Evolutionary conservation across 257 asterid species (phyloP).

Genomic region (Avicennia marina): DNA sequence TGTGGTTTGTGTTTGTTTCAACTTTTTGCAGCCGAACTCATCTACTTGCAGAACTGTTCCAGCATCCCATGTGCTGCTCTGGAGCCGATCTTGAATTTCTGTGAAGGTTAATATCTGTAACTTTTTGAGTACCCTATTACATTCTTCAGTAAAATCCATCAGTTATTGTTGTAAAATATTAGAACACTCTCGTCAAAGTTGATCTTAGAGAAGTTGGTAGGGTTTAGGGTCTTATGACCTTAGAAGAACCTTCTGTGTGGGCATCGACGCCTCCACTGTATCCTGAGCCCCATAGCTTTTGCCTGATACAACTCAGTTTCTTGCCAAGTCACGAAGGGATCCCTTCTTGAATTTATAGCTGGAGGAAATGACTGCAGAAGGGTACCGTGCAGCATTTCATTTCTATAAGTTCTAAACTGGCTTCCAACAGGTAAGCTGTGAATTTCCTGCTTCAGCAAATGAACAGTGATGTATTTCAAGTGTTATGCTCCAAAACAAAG

Average conservation of each 20-base stretch:
- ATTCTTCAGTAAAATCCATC: too few species aligned
- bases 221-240: constrained; percentile 43
- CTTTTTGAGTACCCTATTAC: constrained; percentile 4
- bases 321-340: constrained; percentile 54
- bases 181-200: too few species aligned
- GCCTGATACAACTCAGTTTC: constrained; percentile 36
- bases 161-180: too few species aligned
- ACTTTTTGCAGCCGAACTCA: constrained; percentile 8
- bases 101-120: constrained; percentile 40
- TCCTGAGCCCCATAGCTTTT: constrained; percentile 55
- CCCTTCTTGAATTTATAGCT: constrained; percentile 75
- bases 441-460: too few species aligned
- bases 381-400: too few species aligned
- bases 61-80: constrained; percentile 90
- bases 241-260: constrained; percentile 82
- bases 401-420: too few species aligned
- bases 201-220: too few species aligned
- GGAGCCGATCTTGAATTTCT: constrained; percentile 69
- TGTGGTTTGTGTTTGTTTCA: constrained; percentile 2
- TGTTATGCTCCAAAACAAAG: too few species aligned
- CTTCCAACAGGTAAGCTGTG: constrained; percentile 83
- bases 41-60: too few species aligned
- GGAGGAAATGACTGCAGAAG: constrained; percentile 54
- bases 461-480: too few species aligned
- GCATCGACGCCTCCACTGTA: constrained; percentile 73